Evolutionary conservation across 2,329 filamentous ascomycete species (phyloP), one percentile per base, ranked within the genome.

Genomic region (Diaporthe citriasiana): DNA sequence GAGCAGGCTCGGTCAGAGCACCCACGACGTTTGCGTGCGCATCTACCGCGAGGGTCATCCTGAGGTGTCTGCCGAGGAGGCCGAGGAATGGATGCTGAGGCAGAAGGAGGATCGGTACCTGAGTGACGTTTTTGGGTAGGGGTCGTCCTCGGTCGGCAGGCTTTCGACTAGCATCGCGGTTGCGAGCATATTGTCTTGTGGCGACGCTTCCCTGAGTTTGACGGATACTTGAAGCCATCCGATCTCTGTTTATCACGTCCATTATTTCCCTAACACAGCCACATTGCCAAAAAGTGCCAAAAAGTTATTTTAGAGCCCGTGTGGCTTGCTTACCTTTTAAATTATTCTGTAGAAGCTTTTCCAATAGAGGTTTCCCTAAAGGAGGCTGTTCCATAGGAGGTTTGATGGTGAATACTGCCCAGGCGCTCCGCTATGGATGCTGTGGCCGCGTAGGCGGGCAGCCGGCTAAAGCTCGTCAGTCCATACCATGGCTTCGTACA

Each of bases 91-190:
- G 76, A 33, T 77, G 56, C 17, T 59, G 38, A 50, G 38, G 73
- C 70, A 73, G 65, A 77, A 73, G 76, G 75, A 77, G 73, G 74
- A 74, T 13, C 71, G 76, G 55, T 76, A 74, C 50, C 60, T 77
- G 22, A 76, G 75, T 51, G 76, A 77, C 73, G 74, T 76, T 42
- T 77, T 77, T 73, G 74, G 73, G 13, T 77, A 66, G 51, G 57
- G 65, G 27, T 42, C 5, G 13, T 42, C 13, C n/a, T 4, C 17
- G 22, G 22, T 6, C 25, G 56, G 19, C 38, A 12, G n/a, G 38
- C 9, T 25, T 2, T 59, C 10, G 6, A 22, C 9, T n/a, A 12
- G 27, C 25, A 22, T 38, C 0, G 3, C 22, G 1, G 8, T 57
- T 38, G 33, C 38, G 22, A 7, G 19, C 30, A 7, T 25, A 3